Percentiles rank a stretch among this genome's conserved stretches.
Evolutionary conservation across 768 basidiomycete species (phyloP).

Genomic region (Lactarius tabidus): DNA sequence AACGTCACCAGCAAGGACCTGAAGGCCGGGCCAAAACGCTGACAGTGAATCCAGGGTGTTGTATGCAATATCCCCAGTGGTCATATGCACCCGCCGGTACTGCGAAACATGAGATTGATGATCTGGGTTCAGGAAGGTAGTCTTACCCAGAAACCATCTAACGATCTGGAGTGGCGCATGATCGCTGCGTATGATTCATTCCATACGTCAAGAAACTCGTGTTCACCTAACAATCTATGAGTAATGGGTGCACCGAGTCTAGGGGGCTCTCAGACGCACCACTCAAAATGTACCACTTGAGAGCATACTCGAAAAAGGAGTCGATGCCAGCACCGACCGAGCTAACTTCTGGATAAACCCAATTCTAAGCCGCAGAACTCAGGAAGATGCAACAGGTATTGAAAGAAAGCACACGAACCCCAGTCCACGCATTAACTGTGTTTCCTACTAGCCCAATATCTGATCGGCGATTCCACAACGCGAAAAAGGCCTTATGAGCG

Average conservation of each 20-base stretch:
- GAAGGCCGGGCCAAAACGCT: slow-evolving; percentile 97
- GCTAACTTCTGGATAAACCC: slow-evolving; percentile 72
- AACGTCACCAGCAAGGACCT: slow-evolving; percentile 81
- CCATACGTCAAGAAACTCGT: slow-evolving; percentile 39
- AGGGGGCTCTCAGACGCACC: slow-evolving; percentile 40
- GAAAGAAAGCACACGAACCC: slow-evolving; percentile 46
- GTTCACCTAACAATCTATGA: slow-evolving; percentile 31
- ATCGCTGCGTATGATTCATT: slow-evolving; percentile 36
- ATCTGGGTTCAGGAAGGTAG: neutral
- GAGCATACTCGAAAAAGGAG: slow-evolving; percentile 91
- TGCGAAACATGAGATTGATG: slow-evolving; percentile 32
- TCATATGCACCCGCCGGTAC: slow-evolving; percentile 84
- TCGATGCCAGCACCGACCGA: slow-evolving; percentile 94
- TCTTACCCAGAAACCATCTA: slow-evolving; percentile 85
- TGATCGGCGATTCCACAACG: slow-evolving; percentile 88
- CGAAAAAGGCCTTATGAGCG: slow-evolving; percentile 88
- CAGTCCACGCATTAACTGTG: slow-evolving; percentile 74
- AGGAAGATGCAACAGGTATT: neutral
- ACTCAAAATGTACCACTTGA: slow-evolving; percentile 89
- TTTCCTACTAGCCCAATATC: slow-evolving; percentile 86
- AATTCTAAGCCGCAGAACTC: slow-evolving; percentile 42
- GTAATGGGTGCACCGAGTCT: neutral
- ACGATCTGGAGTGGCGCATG: slow-evolving; percentile 79
- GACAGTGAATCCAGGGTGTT: slow-evolving; percentile 90
- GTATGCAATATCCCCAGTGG: slow-evolving; percentile 59